Percentiles rank a stretch among this genome's conserved stretches.
Conservation (phyloP, 202 grass and related monocot species). For the Brachypodium distachyon region DNA sequence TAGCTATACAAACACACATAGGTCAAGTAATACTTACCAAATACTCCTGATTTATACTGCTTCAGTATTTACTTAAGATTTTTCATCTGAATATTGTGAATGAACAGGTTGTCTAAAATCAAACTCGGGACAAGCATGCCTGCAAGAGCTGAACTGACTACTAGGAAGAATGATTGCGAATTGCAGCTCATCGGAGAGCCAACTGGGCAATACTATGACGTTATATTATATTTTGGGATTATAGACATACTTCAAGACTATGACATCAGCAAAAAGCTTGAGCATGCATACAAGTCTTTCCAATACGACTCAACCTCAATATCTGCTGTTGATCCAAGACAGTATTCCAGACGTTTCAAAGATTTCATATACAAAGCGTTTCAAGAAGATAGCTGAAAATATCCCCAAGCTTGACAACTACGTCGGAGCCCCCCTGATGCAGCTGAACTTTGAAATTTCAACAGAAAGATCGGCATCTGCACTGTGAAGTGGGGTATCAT, state of each 20-base stretch:
- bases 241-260: constrained; percentile 99
- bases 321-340: constrained; percentile 87
- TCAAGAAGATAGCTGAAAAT: constrained; percentile 56
- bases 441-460: constrained; percentile 13
- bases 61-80: background rate
- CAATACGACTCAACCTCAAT: constrained; percentile 75
- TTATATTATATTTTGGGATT: constrained; percentile 83
- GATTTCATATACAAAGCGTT: constrained; percentile 93
- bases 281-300: constrained; percentile 94
- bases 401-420: background rate
- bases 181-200: constrained; percentile 53
- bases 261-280: constrained; percentile 96
- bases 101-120: constrained; percentile 42
- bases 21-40: background rate
- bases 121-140: constrained; percentile 63
- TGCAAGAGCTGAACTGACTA: constrained; percentile 60
- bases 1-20: background rate
- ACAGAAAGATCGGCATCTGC: background rate
- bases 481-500: background rate
- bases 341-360: constrained; percentile 76
- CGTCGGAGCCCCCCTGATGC: background rate
- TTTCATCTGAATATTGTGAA: constrained; percentile 1
- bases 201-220: constrained; percentile 59
- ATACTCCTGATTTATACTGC: background rate
- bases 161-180: constrained; percentile 36